Conservation (phyloP, 73 alveolate species). For the Paramecium pentaurelia region DNA sequence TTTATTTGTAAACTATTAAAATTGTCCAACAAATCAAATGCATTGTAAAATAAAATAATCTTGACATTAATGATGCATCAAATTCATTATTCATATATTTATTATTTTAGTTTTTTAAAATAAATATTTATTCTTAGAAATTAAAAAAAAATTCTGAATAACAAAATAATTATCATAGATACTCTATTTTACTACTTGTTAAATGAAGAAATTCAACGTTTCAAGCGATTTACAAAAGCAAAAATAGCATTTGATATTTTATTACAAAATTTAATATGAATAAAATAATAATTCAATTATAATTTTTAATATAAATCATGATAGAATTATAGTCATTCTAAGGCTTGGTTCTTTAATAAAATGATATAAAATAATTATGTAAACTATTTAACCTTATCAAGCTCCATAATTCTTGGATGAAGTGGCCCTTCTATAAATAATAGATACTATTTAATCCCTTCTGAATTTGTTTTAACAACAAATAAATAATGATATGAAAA, state of each 20-base stretch:
- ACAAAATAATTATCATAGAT: too few relatives aligned
- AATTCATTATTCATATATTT: neutral
- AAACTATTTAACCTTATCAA: neutral
- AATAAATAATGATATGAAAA: neutral
- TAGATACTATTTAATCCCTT: neutral
- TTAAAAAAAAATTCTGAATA: too few relatives aligned
- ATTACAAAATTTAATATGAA: too few relatives aligned
- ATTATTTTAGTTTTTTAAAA: neutral
- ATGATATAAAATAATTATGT: neutral
- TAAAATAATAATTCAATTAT: neutral
- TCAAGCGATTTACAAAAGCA: too few relatives aligned
- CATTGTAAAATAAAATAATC: conserved; percentile 22
- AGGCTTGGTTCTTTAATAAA: neutral
- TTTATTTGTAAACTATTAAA: neutral
- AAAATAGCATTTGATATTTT: too few relatives aligned
- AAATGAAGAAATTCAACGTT: too few relatives aligned
- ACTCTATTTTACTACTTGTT: too few relatives aligned
- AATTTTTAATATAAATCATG: neutral
- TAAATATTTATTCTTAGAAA: too few relatives aligned
- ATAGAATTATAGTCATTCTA: neutral
- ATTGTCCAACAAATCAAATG: neutral
- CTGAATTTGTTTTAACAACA: neutral
- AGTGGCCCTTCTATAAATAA: neutral
- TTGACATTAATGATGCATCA: neutral
- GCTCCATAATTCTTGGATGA: neutral